Evolutionary conservation across 306 rosid genomes (phyloP).

Genomic region (Lotus japonicus): DNA sequence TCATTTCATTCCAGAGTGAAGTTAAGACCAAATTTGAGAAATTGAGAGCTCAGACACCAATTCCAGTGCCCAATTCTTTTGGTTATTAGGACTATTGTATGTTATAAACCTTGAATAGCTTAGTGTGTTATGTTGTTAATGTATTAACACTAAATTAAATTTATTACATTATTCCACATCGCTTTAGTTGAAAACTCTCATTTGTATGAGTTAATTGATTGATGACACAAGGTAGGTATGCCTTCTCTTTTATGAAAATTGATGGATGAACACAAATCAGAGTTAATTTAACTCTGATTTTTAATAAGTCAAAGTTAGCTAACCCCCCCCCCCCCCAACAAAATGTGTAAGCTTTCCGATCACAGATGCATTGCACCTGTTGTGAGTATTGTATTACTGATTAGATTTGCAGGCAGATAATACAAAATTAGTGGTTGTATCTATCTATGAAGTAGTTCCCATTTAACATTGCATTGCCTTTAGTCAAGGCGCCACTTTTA

Average conservation of each 20-base stretch:
- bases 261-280: neutral
- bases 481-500: neutral
- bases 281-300: neutral
- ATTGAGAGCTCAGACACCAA: constrained; percentile 39
- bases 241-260: too few relatives aligned
- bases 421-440: constrained; percentile 16
- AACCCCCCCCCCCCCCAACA: neutral
- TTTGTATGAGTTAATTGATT: neutral
- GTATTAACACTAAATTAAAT: too few relatives aligned
- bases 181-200: constrained; percentile 2
- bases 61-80: constrained; percentile 40
- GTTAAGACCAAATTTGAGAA: constrained; percentile 50
- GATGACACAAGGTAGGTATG: too few relatives aligned
- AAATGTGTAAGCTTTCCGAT: neutral
- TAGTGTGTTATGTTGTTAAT: constrained; percentile 5
- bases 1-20: constrained; percentile 52
- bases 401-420: neutral
- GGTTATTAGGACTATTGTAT: constrained; percentile 27
- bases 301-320: neutral
- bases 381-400: neutral
- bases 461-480: neutral
- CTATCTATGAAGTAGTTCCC: neutral
- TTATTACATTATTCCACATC: neutral
- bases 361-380: neutral
- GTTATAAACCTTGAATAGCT: constrained; percentile 14